phyloP scores from a whole-genome alignment of 2,329 filamentous ascomycete genomes.

The Escovopsis sp. region DNA sequence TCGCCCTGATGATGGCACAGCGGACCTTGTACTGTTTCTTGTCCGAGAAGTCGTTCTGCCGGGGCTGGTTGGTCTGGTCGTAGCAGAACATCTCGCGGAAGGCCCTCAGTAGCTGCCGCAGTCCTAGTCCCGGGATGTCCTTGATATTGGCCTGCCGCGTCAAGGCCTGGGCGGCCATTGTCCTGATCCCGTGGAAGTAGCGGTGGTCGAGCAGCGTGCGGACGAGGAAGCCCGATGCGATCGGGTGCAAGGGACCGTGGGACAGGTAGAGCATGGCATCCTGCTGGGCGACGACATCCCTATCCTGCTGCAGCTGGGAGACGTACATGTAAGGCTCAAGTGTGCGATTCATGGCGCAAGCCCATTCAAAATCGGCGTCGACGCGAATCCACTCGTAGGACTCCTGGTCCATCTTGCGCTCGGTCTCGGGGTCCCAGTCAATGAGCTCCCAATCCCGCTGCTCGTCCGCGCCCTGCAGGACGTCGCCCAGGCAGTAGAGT shows the following conservation, averaged over 20 bases:
- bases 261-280: constrained; percentile 64
- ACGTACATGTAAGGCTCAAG: constrained; percentile 97
- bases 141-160: constrained; percentile 57
- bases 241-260: constrained; percentile 50
- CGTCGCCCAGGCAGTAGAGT: constrained; percentile 83
- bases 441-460: constrained; percentile 67
- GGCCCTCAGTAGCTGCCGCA: constrained; percentile 69
- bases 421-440: constrained; percentile 82
- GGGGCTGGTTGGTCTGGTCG: constrained; percentile 59
- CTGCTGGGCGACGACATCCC: constrained; percentile 82
- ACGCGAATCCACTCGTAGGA: constrained; percentile 98
- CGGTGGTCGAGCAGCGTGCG: constrained; percentile 80
- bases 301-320: constrained; percentile 90
- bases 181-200: constrained; percentile 87
- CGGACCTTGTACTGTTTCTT: constrained; percentile 75
- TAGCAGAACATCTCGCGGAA: constrained; percentile 85
- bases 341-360: constrained; percentile 64
- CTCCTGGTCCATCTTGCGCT: constrained; percentile 84
- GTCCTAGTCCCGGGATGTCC: constrained; percentile 56
- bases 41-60: constrained; percentile 83
- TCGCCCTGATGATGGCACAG: constrained; percentile 64
- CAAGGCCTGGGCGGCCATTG: constrained; percentile 66
- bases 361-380: constrained; percentile 97
- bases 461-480: constrained; percentile 71
- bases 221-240: constrained; percentile 78